A percentile compares a stretch with the other conserved stretches of the same genome.
These are phyloP conservation scores for Amniculicola lignicola DNA, from an alignment of 495 filamentous ascomycete genomes.

Conservation along the genomic window DNA sequence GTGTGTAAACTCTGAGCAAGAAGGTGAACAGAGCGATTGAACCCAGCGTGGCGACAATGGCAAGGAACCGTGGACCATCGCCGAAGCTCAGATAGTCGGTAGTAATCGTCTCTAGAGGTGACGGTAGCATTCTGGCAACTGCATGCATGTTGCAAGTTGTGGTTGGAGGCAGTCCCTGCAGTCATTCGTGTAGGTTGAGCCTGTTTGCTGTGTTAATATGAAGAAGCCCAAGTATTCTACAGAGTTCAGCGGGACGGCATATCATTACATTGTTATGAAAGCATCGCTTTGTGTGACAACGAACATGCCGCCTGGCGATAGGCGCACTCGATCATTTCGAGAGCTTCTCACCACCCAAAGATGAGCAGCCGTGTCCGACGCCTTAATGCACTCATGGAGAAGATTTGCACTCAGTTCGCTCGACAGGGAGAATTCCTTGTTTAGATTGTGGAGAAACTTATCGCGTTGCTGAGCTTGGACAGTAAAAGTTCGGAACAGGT, in stretches of 20 bases:
- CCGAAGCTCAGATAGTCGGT: background rate
- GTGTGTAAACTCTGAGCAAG: conserved; percentile 7
- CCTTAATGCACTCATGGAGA: background rate
- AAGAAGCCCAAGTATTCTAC: background rate
- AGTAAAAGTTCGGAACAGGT: background rate
- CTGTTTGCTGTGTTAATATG: background rate
- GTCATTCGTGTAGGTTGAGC: background rate
- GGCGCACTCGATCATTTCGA: no score
- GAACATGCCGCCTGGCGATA: no score
- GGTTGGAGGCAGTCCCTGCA: background rate
- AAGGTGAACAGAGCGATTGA: conserved; percentile 9
- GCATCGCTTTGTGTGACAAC: no score
- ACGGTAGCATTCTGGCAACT: background rate
- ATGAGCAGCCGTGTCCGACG: no score
- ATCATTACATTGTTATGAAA: no score
- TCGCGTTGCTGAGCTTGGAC: background rate
- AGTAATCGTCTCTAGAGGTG: background rate
- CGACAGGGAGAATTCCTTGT: no score
- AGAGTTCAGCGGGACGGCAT: no score
- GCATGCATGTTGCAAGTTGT: background rate
- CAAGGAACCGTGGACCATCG: background rate
- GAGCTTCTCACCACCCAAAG: no score
- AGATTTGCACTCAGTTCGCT: background rate
- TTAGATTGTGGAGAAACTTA: background rate
- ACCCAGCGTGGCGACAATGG: conserved; percentile 10